Base-by-base conservation (phyloP, 1,284 basidiomycete species). In the Afroboletus lepidellus region DNA sequence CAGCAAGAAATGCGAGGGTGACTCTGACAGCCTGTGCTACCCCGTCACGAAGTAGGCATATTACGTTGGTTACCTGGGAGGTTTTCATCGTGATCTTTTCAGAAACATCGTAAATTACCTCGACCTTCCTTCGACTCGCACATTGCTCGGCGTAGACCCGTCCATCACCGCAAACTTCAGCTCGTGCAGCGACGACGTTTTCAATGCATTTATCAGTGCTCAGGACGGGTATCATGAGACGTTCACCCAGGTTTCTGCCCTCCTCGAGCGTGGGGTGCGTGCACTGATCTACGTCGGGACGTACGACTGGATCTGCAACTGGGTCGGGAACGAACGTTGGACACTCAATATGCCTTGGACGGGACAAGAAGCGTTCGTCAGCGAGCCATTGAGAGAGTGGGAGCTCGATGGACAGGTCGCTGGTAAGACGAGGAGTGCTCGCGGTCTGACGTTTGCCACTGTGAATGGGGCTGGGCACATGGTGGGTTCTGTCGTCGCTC, bases 271-370 rank as follows among this genome's bases (percentile, higher is more conserved):
- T 27, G 85, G 84, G 6, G 69, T 93, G 36, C 76, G 81, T 20
- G 72, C 91, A 24, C 74, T 93, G 46, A 84, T 91, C 54, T 90
- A 39, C 24, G 37, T 23, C 8, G 37, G 37, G 5, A 39, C 37
- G 16, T 39, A 83, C 59, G 88, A 90, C 65, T 89, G 83, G 79
- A 83, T 87, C 63, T 91, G 87, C 68, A 90, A 90, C 66, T 88
- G 85, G 81, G 75, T 87, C 39, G 82, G 83, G 23, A 91, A 91
- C 66, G 80, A 80, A 62, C 70, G 81, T 42, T 91, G 87, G 89
- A 80, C 11, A 9, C 12, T 13, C 29, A 30, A 30, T 9, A 9
- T 30, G 12, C 12, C 11, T 13, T 30, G 29, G 29, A 30, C 29
- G 12, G 29, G 29, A 9, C 11, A 30, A 4, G 29, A 30, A 4